Evolutionary conservation across 352 stramenopile genomes (phyloP).

Genomic region (Phytophthora pseudosyringae): DNA sequence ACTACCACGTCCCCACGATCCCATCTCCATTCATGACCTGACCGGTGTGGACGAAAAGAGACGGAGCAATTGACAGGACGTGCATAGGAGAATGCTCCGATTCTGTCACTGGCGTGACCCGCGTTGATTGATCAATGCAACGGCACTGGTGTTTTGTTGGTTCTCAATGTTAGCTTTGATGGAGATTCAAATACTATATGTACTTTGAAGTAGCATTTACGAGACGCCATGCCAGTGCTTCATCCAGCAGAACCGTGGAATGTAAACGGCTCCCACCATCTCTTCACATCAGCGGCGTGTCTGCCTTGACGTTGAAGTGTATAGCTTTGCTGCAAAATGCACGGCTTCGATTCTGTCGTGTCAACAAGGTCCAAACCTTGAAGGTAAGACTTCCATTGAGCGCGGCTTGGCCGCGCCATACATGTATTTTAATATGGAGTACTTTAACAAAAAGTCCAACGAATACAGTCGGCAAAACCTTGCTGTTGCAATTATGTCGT

Average conservation of each 20-base stretch:
- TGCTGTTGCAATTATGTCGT: too few relatives aligned
- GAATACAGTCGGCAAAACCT: too few relatives aligned
- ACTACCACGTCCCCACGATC: conserved; percentile 7
- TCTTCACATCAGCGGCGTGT: conserved; percentile 10
- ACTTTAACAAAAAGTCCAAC: too few relatives aligned
- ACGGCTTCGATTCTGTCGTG: neutral
- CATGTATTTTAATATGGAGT: too few relatives aligned
- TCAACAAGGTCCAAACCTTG: neutral
- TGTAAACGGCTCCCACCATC: conserved; percentile 4
- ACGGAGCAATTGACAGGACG: conserved; percentile 5
- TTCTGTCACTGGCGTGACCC: neutral
- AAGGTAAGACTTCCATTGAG: neutral
- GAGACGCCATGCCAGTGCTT: neutral
- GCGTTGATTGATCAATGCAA: neutral
- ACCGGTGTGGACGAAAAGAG: conserved; percentile 19
- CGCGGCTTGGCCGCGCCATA: too few relatives aligned
- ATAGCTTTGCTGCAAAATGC: conserved; percentile 3
- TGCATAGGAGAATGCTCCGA: neutral
- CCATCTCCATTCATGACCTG: neutral
- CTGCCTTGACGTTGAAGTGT: neutral
- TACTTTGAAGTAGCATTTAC: neutral
- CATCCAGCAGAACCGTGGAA: too few relatives aligned
- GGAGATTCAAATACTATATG: too few relatives aligned
- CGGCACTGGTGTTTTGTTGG: neutral
- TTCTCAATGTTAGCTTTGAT: neutral